Evolutionary conservation across 2,329 filamentous ascomycete species (phyloP), one percentile per base, ranked within the genome.

Genomic region (Ophiostoma sp.): DNA sequence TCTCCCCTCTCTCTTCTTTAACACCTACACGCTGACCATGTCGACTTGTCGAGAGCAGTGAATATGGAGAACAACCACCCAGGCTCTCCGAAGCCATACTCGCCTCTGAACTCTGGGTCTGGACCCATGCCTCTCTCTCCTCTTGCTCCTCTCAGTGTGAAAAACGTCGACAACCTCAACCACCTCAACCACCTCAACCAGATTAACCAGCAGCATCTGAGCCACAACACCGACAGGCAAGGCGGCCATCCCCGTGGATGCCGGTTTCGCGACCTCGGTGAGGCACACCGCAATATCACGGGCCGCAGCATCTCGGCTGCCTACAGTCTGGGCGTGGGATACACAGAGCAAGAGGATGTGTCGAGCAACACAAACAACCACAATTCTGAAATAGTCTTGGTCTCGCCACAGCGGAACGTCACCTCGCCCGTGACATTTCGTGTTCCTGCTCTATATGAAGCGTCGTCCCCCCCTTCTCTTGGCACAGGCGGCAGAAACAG

Each of bases 261-360:
- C 6, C 75, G 79, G 36, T 82, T 81, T 70, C 75, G 76, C 35
- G 77, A 79, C 68, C 74, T 82, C 0, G 75, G 76, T 35, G 80
- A 81, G 48, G 80, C 81, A 0, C 78, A 80, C 69, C 75, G 76
- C 4, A 79, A 78, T 44, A 82, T 82, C 71, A 79, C 79, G 10
- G 74, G 77, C 4, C 74, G 73, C 41, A 69, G 73, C 71, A 72
- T 72, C 13, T 71, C 71, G 6, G 70, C 65, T 10, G 52, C 62
- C 20, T 65, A 35, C 35, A 65, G 62, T 65, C 33, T 23, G 33
- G 62, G 15, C 20, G 20, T 13, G 60, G 33, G 5, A n/a, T 35
- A 3, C 62, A 48, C 23, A 65, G 60, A 20, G 11, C 39, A 13
- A 65, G 66, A 48, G 7, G 44, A 20, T 11, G 5, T 17, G 13